Evolutionary conservation across 2,329 filamentous ascomycete species (phyloP), one percentile per base, ranked within the genome.

Genomic region (Coleophoma cylindrospora): DNA sequence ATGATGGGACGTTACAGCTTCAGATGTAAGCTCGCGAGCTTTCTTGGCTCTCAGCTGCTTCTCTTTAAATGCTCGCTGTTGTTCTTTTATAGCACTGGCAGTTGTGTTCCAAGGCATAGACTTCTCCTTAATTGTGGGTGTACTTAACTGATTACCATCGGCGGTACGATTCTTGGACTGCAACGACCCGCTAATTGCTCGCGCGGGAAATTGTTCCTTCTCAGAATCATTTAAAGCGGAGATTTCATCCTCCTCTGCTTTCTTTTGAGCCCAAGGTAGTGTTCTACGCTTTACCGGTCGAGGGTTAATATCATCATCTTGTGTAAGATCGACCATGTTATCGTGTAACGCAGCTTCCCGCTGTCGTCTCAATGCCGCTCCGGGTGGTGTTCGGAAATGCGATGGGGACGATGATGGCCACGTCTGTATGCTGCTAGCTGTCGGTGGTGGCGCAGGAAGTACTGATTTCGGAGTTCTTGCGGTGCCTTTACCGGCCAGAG

Each of bases 51-150:
- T 90, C 65, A 91, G 71, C 55, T 83, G 81, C 65, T 86, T 91
- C 67, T 87, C 41, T 74, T 70, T 89, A 66, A 91, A 70, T 55
- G 83, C 80, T 68, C 84, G 91, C 68, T 87, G 87, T 59, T 88
- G 84, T 52, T 89, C 86, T 63, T 92, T 90, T 37, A 92, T 71
- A 1, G 81, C 82, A 59, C 86, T 91, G 14, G 82, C 81, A 0
- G 84, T 86, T 14, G 83, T 82, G 58, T 94, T 86, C 88, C 88
- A 95, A 0, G 75, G 74, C 34, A 76, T 76, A 6, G 63, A 50
- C 13, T 67, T 60, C 34, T 67, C 65, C 14, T 56, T 57, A 3
- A 49, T 44, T 70, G 8, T 65, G 63, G 43, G 70, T 61, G 13
- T 77, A 73, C 3, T 5, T 27, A 27, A 27, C 9, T 27, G 3